Conservation (phyloP, 768 basidiomycete species). For the Guyanaporus albipodus region DNA sequence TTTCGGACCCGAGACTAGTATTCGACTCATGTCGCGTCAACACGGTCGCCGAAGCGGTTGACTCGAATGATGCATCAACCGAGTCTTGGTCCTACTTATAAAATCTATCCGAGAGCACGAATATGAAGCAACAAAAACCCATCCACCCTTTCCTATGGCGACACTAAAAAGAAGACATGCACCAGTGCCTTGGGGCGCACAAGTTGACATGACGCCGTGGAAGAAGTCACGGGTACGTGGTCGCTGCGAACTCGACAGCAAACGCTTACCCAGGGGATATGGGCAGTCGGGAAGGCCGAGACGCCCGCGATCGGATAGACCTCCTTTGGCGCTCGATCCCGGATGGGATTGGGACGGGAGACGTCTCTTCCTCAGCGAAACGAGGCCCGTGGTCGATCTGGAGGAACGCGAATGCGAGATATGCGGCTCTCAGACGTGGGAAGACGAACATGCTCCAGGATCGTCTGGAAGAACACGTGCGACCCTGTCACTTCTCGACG, state of each 20-base stretch:
- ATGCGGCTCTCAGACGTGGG: background rate
- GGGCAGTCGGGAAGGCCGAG: constrained; percentile 15
- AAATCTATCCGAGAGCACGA: background rate
- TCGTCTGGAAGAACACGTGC: background rate
- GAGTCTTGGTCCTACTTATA: constrained; percentile 9
- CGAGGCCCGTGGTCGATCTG: background rate
- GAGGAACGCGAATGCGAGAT: background rate
- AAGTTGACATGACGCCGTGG: constrained; percentile 7
- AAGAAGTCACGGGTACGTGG: constrained; percentile 12
- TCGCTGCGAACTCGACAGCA: background rate
- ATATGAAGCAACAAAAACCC: background rate
- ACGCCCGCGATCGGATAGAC: constrained; percentile 9
- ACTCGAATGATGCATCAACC: constrained; percentile 4
- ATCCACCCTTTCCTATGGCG: constrained; percentile 10
- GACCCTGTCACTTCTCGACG: constrained; percentile 9
- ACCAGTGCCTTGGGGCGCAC: constrained; percentile 6
- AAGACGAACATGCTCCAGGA: background rate
- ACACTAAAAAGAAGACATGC: constrained; percentile 16
- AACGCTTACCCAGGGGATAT: background rate
- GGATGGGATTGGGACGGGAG: constrained; percentile 27
- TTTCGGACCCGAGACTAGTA: background rate
- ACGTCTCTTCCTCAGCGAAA: constrained; percentile 5
- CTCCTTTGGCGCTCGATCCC: constrained; percentile 11
- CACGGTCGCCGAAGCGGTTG: constrained; percentile 2
- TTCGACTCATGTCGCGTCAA: constrained; percentile 13